A percentile compares a stretch with the other conserved stretches of the same genome.
These are phyloP conservation scores for Craspedostauros australis DNA, from an alignment of 108 stramenopile genomes.

Conservation along the genomic window DNA sequence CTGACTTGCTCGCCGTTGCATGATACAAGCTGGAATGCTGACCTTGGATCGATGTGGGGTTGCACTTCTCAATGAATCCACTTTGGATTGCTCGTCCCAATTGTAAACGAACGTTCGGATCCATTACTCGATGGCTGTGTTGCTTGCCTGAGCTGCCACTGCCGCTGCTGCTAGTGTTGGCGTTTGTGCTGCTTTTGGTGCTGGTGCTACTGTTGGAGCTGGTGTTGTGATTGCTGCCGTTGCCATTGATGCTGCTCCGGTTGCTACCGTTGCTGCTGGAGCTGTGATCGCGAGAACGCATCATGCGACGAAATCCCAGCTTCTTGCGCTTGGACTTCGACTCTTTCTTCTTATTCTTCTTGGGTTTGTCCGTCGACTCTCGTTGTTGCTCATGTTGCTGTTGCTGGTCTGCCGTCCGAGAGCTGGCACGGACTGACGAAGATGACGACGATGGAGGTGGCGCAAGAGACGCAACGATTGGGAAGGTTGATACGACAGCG, in stretches of 20 bases:
- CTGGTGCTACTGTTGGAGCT: slow-evolving; percentile 25
- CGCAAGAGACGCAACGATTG: too few relatives aligned
- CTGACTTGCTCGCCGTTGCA: slow-evolving; percentile 47
- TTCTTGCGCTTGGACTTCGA: neutral
- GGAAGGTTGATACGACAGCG: too few relatives aligned
- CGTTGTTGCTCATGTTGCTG: slow-evolving; percentile 16
- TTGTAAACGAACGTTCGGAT: slow-evolving; percentile 47
- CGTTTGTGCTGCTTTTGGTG: slow-evolving; percentile 38
- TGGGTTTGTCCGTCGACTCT: too few relatives aligned
- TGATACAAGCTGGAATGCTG: slow-evolving; percentile 79
- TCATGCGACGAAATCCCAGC: slow-evolving; percentile 38
- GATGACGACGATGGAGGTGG: too few relatives aligned
- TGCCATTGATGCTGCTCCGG: slow-evolving; percentile 38
- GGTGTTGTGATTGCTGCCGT: slow-evolving; percentile 51
- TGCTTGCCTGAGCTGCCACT: slow-evolving; percentile 38
- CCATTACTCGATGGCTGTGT: slow-evolving; percentile 55
- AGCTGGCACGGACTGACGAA: too few relatives aligned
- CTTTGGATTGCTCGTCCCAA: slow-evolving; percentile 62
- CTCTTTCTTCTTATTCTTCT: slow-evolving; percentile 16
- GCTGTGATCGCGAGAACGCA: slow-evolving; percentile 15
- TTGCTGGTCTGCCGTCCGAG: too few relatives aligned
- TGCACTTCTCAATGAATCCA: slow-evolving; percentile 56
- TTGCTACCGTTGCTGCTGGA: slow-evolving; percentile 21
- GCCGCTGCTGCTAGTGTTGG: slow-evolving; percentile 39
- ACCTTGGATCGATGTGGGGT: slow-evolving; percentile 75